Percentiles rank a stretch among this genome's conserved stretches.
These are phyloP conservation scores for Ceratobasidium papillatum DNA, from an alignment of 1,284 basidiomycete species.

Conservation along the genomic window DNA sequence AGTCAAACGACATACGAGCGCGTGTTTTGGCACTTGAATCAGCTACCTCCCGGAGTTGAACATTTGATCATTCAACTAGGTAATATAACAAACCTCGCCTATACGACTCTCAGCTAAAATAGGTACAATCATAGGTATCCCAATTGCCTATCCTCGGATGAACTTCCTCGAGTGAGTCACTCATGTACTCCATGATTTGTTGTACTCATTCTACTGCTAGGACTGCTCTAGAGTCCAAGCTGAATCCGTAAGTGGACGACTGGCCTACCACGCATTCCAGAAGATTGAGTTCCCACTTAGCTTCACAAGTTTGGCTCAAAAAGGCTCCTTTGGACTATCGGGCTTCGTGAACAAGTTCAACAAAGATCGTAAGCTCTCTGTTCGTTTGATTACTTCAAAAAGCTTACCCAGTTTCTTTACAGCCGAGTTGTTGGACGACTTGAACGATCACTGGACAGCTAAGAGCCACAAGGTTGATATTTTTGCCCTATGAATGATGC, in stretches of 20 bases:
- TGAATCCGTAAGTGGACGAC: conserved; percentile 74
- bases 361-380: conserved; percentile 61
- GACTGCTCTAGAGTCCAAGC: conserved; percentile 76
- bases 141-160: conserved; percentile 92
- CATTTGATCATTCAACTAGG: conserved; percentile 86
- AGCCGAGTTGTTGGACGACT: conserved; percentile 90
- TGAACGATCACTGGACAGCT: conserved; percentile 64
- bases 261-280: not conserved
- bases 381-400: not conserved
- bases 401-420: not conserved
- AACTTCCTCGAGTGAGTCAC: conserved; percentile 71
- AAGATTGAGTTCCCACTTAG: not conserved
- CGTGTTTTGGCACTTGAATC: conserved; percentile 68
- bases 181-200: not conserved
- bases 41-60: conserved; percentile 71
- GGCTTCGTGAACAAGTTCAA: conserved; percentile 94
- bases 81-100: conserved; percentile 47
- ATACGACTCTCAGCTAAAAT: not conserved
- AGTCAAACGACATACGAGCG: conserved; percentile 74
- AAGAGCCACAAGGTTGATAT: conserved; percentile 73
- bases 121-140: conserved; percentile 61
- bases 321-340: conserved; percentile 64
- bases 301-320: conserved; percentile 45
- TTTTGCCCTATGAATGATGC: too few relatives aligned
- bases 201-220: conserved; percentile 52